Conservation (phyloP, 2,329 filamentous ascomycete species). For the Pezizomycotina sp. region DNA sequence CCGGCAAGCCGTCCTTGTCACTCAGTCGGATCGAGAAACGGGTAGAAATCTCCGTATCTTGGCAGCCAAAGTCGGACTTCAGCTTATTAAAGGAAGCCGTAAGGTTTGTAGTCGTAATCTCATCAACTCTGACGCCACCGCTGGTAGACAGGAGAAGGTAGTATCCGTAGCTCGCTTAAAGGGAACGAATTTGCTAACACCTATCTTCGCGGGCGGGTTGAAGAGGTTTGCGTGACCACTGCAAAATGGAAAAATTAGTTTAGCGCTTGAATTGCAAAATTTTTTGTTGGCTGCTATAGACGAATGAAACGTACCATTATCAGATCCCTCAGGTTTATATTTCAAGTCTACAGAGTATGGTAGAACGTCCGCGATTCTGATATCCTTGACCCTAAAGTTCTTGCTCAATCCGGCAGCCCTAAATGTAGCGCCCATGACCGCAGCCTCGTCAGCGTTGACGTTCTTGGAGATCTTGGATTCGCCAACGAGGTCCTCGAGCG, state of each 20-base stretch:
- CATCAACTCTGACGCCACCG: slow-evolving; percentile 36
- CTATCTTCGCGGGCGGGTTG: slow-evolving; percentile 57
- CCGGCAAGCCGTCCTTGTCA: slow-evolving; percentile 59
- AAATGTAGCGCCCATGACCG: slow-evolving; percentile 90
- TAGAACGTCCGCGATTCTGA: slow-evolving; percentile 61
- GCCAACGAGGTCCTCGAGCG: slow-evolving; percentile 60
- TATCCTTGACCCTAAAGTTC: slow-evolving; percentile 96
- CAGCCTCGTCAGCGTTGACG: slow-evolving; percentile 92
- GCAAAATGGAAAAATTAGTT: not conserved
- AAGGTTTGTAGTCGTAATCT: slow-evolving; percentile 65
- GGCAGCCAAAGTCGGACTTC: slow-evolving; percentile 62
- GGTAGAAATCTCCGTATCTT: slow-evolving; percentile 58
- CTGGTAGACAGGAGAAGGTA: slow-evolving; percentile 36
- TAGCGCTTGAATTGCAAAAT: slow-evolving; percentile 1
- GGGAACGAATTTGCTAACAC: slow-evolving; percentile 65
- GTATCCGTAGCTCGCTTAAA: slow-evolving; percentile 68
- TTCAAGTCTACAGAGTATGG: slow-evolving; percentile 59
- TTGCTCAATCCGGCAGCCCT: slow-evolving; percentile 82
- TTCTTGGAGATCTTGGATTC: slow-evolving; percentile 70
- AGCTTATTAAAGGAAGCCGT: slow-evolving; percentile 66
- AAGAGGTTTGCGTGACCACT: slow-evolving; percentile 45
- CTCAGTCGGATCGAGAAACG: slow-evolving; percentile 61
- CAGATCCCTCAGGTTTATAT: slow-evolving; percentile 47
- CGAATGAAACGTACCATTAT: slow-evolving; percentile 18
- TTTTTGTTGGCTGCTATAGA: slow-evolving; percentile 18